Percentiles rank a stretch among this genome's conserved stretches.
phyloP scores from a whole-genome alignment of 2,329 filamentous ascomycete genomes.

The Ophiognomonia clavigignenti-juglandacearum region DNA sequence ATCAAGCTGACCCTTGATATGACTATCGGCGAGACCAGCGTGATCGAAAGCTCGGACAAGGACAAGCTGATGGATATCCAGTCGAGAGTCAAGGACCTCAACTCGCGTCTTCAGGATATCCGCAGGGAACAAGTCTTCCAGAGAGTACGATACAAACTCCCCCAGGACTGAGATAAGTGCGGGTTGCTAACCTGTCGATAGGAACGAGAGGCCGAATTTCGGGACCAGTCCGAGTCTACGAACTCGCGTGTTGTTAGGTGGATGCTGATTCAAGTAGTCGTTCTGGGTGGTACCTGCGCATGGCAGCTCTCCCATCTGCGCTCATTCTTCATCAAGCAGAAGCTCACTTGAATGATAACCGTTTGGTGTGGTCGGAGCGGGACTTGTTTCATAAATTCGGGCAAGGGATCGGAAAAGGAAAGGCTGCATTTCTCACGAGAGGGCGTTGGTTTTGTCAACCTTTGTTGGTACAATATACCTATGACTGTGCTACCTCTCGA shows the following conservation, averaged over 20 bases:
- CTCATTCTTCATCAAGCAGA: slow-evolving; percentile 99
- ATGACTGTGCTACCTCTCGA: background rate
- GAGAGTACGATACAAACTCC: slow-evolving; percentile 57
- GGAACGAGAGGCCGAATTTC: slow-evolving; percentile 97
- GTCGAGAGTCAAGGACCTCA: slow-evolving; percentile 83
- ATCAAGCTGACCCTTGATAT: slow-evolving; percentile 85
- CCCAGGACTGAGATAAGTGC: background rate
- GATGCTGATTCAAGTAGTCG: slow-evolving; percentile 83
- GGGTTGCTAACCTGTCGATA: slow-evolving; percentile 30
- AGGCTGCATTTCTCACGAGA: slow-evolving; percentile 8
- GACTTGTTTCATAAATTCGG: slow-evolving; percentile 3
- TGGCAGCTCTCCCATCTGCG: slow-evolving; percentile 96
- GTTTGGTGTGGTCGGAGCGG: slow-evolving; percentile 6
- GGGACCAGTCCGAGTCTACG: slow-evolving; percentile 92
- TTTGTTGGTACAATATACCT: slow-evolving; percentile 8
- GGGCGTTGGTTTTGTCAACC: slow-evolving; percentile 5
- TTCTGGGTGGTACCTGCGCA: slow-evolving; percentile 82
- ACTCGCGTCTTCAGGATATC: slow-evolving; percentile 81
- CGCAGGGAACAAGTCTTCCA: slow-evolving; percentile 95
- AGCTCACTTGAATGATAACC: slow-evolving; percentile 66
- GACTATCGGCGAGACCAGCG: slow-evolving; percentile 88
- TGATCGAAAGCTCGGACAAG: slow-evolving; percentile 93
- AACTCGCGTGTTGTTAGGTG: slow-evolving; percentile 90
- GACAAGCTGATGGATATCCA: slow-evolving; percentile 87
- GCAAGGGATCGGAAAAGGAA: slow-evolving; percentile 2